These are phyloP conservation scores for Fusarium verticillioides DNA, from an alignment of 2,329 filamentous ascomycete species.

Conservation along the genomic window DNA sequence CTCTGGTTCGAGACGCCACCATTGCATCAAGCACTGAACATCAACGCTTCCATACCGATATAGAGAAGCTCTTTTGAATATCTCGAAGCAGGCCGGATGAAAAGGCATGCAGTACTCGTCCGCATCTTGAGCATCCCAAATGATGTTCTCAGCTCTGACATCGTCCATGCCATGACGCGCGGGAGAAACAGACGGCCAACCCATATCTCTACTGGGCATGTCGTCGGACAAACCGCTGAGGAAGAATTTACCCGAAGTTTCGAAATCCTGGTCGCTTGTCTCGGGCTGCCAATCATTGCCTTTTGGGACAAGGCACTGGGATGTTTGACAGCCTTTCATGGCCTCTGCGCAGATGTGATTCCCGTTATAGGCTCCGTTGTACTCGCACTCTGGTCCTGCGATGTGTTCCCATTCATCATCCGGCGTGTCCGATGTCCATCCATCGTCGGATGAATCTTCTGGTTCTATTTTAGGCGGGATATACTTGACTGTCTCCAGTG, in stretches of 20 bases:
- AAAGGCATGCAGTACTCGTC: constrained; percentile 39
- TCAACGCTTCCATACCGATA: constrained; percentile 28
- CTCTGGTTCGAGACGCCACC: constrained; percentile 12
- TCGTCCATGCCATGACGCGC: constrained; percentile 1
- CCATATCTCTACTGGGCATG: constrained; percentile 20
- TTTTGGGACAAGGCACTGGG: constrained; percentile 44
- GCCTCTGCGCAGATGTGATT: constrained; percentile 38
- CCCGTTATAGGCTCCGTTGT: constrained; percentile 33
- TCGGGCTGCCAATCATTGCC: constrained; percentile 17
- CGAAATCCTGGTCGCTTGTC: constrained; percentile 38
- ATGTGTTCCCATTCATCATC: constrained; percentile 39
- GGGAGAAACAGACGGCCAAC: constrained; percentile 8
- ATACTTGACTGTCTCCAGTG: not conserved
- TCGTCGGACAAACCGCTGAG: constrained; percentile 34
- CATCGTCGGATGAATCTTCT: not conserved
- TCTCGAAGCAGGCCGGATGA: constrained; percentile 46
- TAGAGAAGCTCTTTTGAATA: constrained; percentile 44
- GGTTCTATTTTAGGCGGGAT: not conserved
- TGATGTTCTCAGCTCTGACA: not conserved
- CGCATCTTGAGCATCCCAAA: not conserved
- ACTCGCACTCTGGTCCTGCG: constrained; percentile 30
- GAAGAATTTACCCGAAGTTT: constrained; percentile 16
- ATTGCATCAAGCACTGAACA: constrained; percentile 27
- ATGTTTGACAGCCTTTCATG: constrained; percentile 42
- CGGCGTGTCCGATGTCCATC: not conserved